phyloP scores from a whole-genome alignment of 495 filamentous ascomycete species.

The Aspergillus diversus region DNA sequence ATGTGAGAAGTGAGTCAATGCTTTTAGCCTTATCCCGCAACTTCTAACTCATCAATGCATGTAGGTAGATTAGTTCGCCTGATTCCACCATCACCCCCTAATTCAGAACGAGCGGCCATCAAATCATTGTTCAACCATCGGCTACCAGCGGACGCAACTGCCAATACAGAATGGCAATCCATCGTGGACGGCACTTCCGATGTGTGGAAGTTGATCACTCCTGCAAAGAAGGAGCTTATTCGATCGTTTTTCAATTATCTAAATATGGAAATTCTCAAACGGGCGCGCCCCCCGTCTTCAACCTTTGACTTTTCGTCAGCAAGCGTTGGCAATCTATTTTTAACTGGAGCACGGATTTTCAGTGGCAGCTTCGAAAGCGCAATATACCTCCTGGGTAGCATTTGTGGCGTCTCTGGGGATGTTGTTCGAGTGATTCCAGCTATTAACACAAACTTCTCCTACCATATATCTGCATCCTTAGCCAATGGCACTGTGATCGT shows the following conservation, averaged over 20 bases:
- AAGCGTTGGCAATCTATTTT: constrained; percentile 90
- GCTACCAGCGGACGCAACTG: constrained; percentile 57
- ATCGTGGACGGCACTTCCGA: constrained; percentile 80
- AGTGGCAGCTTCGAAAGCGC: constrained; percentile 80
- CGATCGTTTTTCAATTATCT: constrained; percentile 85
- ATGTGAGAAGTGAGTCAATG: constrained; percentile 76
- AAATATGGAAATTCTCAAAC: constrained; percentile 90
- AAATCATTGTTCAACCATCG: constrained; percentile 85
- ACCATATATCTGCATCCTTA: constrained; percentile 87
- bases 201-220: constrained; percentile 76
- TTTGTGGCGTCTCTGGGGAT: constrained; percentile 75
- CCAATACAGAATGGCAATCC: constrained; percentile 75
- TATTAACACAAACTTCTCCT: constrained; percentile 90
- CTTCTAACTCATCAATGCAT: constrained; percentile 12
- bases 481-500: constrained; percentile 77
- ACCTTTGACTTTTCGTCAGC: constrained; percentile 88
- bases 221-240: constrained; percentile 88
- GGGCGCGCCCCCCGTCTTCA: constrained; percentile 70
- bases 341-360: constrained; percentile 82
- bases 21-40: background rate
- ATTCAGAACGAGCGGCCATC: constrained; percentile 70
- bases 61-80: constrained; percentile 86
- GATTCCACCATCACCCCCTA: constrained; percentile 67
- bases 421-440: constrained; percentile 78
- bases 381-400: constrained; percentile 79